Percentiles rank a stretch among this genome's conserved stretches.
Evolutionary conservation across 768 basidiomycete genomes (phyloP).

Genomic region (Boletales sp.): DNA sequence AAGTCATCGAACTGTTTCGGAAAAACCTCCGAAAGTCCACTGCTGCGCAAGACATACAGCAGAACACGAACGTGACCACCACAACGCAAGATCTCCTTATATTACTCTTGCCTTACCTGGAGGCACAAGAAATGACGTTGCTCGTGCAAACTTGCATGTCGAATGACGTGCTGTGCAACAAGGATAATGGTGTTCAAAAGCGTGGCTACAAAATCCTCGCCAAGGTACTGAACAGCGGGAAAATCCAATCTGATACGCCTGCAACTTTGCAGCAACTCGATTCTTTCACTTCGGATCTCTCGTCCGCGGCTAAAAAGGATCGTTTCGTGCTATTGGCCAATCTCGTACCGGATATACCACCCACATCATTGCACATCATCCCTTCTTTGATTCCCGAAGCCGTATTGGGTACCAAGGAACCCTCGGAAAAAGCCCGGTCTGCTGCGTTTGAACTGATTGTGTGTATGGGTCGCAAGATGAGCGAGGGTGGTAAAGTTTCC

Average conservation of each 20-base stretch:
- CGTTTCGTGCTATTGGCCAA: constrained; percentile 72
- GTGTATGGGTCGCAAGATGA: constrained; percentile 92
- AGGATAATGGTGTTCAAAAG: constrained; percentile 90
- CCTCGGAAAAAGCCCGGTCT: constrained; percentile 85
- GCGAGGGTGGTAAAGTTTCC: constrained; percentile 77
- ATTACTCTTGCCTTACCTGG: constrained; percentile 75
- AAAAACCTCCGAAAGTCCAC: constrained; percentile 50
- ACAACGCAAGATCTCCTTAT: constrained; percentile 84
- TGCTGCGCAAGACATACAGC: constrained; percentile 29
- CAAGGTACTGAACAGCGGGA: constrained; percentile 63
- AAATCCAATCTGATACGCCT: constrained; percentile 54
- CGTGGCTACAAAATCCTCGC: constrained; percentile 88
- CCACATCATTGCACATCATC: constrained; percentile 75
- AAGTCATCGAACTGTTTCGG: constrained; percentile 69
- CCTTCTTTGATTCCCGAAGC: constrained; percentile 91
- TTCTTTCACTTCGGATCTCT: constrained; percentile 58
- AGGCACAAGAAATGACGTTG: constrained; percentile 51
- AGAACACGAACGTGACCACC: constrained; percentile 45
- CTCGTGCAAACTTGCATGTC: constrained; percentile 72
- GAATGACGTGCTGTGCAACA: constrained; percentile 63
- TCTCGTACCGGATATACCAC: constrained; percentile 65
- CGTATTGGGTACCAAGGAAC: constrained; percentile 94
- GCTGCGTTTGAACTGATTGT: constrained; percentile 90
- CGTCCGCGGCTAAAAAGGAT: constrained; percentile 91
- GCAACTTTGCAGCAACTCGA: constrained; percentile 63